phyloP scores from a whole-genome alignment of 352 stramenopile species.

The Globisporangium canariense region DNA sequence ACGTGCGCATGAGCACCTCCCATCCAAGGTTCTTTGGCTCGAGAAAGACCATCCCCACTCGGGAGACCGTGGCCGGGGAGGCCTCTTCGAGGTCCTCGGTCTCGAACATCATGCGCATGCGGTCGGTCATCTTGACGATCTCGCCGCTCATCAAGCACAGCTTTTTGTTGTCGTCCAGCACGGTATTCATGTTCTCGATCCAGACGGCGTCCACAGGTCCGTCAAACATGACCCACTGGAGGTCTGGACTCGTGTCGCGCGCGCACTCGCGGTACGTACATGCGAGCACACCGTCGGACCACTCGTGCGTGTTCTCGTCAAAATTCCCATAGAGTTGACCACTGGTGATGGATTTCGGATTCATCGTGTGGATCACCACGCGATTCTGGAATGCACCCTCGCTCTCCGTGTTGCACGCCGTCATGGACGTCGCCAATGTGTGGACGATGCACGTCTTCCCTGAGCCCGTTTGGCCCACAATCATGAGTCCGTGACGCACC shows the following conservation, averaged over 20 bases:
- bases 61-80: conserved; percentile 88
- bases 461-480: conserved; percentile 91
- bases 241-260: conserved; percentile 68
- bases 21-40: conserved; percentile 90
- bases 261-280: conserved; percentile 93
- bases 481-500: conserved; percentile 95
- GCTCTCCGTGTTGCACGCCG: conserved; percentile 54
- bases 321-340: conserved; percentile 95
- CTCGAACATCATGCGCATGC: conserved; percentile 96
- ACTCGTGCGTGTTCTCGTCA: conserved; percentile 93
- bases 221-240: conserved; percentile 95
- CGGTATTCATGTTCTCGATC: conserved; percentile 97
- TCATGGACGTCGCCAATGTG: conserved; percentile 76
- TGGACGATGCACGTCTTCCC: conserved; percentile 94
- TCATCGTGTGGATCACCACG: conserved; percentile 89
- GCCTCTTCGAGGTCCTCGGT: conserved; percentile 90
- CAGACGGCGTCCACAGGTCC: conserved; percentile 92
- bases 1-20: conserved; percentile 86
- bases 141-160: conserved; percentile 93
- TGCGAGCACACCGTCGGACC: conserved; percentile 92
- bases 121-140: conserved; percentile 94
- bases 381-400: conserved; percentile 53
- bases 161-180: conserved; percentile 94
- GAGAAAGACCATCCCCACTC: conserved; percentile 93
- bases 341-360: conserved; percentile 94